Conservation (phyloP, 495 filamentous ascomycete species). For the Neurospora pannonica region DNA sequence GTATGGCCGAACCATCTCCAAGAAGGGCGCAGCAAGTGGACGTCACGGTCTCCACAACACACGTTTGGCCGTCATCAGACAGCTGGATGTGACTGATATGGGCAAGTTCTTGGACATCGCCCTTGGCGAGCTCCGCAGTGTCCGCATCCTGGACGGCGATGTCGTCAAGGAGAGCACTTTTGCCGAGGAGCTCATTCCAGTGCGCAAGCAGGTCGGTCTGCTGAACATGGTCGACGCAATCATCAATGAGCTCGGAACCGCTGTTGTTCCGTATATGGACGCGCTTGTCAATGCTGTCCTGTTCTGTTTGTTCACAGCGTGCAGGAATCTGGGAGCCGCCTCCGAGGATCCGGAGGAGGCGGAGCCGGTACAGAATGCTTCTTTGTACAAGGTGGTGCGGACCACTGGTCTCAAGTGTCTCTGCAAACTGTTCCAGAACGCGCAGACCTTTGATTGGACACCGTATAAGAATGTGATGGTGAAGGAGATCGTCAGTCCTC, state of each 20-base stretch:
- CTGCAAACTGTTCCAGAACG: conserved; percentile 62
- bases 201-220: conserved; percentile 76
- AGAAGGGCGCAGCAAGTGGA: conserved; percentile 58
- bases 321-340: conserved; percentile 42
- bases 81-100: conserved; percentile 51
- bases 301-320: conserved; percentile 68
- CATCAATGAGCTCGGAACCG: conserved; percentile 67
- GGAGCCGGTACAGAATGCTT: conserved; percentile 39
- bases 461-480: conserved; percentile 62
- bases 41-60: conserved; percentile 53
- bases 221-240: conserved; percentile 87
- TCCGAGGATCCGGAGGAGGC: conserved; percentile 33
- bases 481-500: conserved; percentile 61
- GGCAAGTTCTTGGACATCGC: conserved; percentile 74
- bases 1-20: conserved; percentile 80
- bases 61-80: conserved; percentile 46
- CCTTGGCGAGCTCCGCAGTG: conserved; percentile 55
- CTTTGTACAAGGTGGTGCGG: conserved; percentile 59
- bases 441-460: conserved; percentile 56
- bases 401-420: conserved; percentile 70
- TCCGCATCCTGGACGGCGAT: conserved; percentile 45
- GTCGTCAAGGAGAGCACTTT: conserved; percentile 40
- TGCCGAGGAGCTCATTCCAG: conserved; percentile 43
- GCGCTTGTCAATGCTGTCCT: conserved; percentile 63
- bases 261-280: conserved; percentile 50